Evolutionary conservation across 345 rosid species (phyloP), one percentile per base, ranked within the genome.

Genomic region (Schrenkiella parvula): DNA sequence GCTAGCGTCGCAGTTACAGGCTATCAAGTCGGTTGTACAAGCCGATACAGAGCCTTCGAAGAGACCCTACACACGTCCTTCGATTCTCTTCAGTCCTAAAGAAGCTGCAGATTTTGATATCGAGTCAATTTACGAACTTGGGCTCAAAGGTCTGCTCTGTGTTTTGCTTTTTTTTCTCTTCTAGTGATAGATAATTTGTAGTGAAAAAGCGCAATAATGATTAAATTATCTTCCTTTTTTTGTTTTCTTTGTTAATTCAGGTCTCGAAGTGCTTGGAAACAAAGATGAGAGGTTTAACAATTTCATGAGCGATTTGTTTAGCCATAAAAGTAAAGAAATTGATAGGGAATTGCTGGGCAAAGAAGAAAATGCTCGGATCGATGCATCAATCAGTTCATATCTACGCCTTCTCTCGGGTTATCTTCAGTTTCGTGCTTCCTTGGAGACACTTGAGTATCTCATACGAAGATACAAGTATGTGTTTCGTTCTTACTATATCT

Each of bases 401-500:
- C 78, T 95, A 51, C 85, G 87, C 58, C 53, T 89, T 47, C 86
- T 91, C 35, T 89, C 96, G 0, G 96, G 93, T 1, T 81, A 87
- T 78, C 84, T 95, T 67, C 90, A 88, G 7, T 71, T 83, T 19
- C 81, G 75, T 9, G 83, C 96, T 3, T 78, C 93, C 1, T 89
- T 76, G 42, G 87, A 79, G 76, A 88, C 97, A 4, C 89, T 91
- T 5, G 99, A 95, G 89, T 95, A 91, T 83, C 84, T 95, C 78
- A 87, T 95, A 46, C 85, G 99, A 37, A 81, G 93, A 89, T 88
- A 91, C 80, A 88, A 88, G 99, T 95, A 76, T 69, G 87, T 42
- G 9, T 64, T 55, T 55, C 10, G 32, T 10, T 57, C 7, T 37
- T 29, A 35, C 57, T 43, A 11, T 18, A 44, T 44, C 32, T 42